Percentiles rank a stretch among this genome's conserved stretches.
Evolutionary conservation across 2,329 filamentous ascomycete genomes (phyloP).

Genomic region (Alternaria brassicae): DNA sequence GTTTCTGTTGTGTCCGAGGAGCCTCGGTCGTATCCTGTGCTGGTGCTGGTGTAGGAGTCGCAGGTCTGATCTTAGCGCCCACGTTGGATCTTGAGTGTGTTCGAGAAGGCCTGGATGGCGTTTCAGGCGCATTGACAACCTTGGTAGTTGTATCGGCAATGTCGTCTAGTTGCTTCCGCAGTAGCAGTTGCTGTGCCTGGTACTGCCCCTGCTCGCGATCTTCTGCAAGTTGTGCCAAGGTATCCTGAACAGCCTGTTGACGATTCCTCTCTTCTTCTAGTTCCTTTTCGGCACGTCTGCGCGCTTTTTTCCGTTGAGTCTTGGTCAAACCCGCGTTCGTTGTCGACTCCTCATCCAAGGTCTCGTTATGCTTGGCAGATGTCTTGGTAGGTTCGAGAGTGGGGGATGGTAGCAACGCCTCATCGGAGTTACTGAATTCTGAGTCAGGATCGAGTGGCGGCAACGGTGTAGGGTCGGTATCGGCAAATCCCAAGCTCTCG

Average conservation of each 20-base stretch:
- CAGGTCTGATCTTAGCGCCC: slow-evolving; percentile 36
- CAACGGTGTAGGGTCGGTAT: slow-evolving; percentile 23
- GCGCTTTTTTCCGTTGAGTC: slow-evolving; percentile 38
- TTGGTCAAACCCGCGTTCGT: slow-evolving; percentile 24
- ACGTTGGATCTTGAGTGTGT: slow-evolving; percentile 37
- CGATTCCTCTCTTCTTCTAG: slow-evolving; percentile 17
- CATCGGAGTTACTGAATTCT: slow-evolving; percentile 54
- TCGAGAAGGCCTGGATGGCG: slow-evolving; percentile 11
- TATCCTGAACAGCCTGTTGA: slow-evolving; percentile 18
- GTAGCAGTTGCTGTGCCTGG: not conserved
- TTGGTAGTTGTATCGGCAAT: not conserved
- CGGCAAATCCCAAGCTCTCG: slow-evolving; percentile 51
- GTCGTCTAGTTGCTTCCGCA: slow-evolving; percentile 1
- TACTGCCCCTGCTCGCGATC: slow-evolving; percentile 12
- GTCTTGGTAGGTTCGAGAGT: slow-evolving; percentile 4
- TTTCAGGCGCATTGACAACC: not conserved
- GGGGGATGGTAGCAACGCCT: slow-evolving; percentile 43
- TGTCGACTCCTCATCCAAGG: slow-evolving; percentile 2
- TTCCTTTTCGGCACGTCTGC: slow-evolving; percentile 34
- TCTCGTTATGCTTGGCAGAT: not conserved
- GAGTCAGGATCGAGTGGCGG: slow-evolving; percentile 34
- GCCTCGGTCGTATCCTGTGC: not conserved
- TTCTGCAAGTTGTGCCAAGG: slow-evolving; percentile 10
- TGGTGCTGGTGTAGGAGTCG: slow-evolving; percentile 18
- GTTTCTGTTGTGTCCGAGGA: slow-evolving; percentile 13